Evolutionary conservation across 1,284 basidiomycete genomes (phyloP).

Genomic region (Coniferiporia weirii): DNA sequence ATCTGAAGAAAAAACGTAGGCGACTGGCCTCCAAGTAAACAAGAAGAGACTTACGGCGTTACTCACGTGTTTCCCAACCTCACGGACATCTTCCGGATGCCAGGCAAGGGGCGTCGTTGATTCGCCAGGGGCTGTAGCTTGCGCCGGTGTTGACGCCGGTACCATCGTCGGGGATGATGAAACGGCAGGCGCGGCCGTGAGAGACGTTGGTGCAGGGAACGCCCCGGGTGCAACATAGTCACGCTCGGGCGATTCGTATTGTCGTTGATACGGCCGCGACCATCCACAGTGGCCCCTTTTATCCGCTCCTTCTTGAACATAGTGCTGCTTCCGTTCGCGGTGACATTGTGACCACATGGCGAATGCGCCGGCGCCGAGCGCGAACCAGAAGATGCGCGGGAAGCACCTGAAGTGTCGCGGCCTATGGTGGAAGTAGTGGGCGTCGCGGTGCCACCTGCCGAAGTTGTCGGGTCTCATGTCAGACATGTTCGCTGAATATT

Average conservation of each 20-base stretch:
- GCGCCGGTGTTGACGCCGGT: background rate
- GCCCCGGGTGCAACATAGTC: no score
- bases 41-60: slow-evolving; percentile 44
- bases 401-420: slow-evolving; percentile 34
- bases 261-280: background rate
- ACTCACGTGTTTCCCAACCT: slow-evolving; percentile 46
- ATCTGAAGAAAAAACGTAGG: slow-evolving; percentile 35
- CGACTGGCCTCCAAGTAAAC: background rate
- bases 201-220: background rate
- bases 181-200: background rate
- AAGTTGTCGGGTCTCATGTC: background rate
- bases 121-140: background rate
- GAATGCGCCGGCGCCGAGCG: slow-evolving; percentile 51
- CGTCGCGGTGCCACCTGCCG: background rate
- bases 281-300: slow-evolving; percentile 14
- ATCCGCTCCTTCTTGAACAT: slow-evolving; percentile 27
- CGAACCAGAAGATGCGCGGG: slow-evolving; percentile 62
- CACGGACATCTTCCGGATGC: slow-evolving; percentile 36
- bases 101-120: background rate
- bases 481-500: background rate
- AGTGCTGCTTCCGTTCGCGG: slow-evolving; percentile 21
- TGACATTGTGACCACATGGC: slow-evolving; percentile 37
- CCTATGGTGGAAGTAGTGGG: background rate
- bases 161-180: background rate
- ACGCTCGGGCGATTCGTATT: background rate